Base-by-base conservation (phyloP, 1,284 basidiomycete genomes). In the Meira miltonrushii region DNA sequence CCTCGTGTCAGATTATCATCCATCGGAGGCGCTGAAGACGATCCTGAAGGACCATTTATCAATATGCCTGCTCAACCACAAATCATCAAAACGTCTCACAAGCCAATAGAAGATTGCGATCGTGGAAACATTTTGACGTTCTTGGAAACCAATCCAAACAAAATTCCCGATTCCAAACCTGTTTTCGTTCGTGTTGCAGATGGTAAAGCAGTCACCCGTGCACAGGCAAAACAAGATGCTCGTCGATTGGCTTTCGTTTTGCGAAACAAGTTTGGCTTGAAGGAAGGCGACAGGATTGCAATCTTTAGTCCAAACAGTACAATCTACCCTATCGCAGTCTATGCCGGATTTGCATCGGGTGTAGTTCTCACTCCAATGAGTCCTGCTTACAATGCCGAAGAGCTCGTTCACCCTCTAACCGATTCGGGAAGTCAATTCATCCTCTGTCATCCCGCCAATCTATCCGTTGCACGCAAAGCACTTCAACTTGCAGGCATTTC, bases 291-390 rank as follows among this genome's bases (percentile, higher is more conserved):
- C 10, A 61, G 73, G 28, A 55, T 77, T 33, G 74, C 62, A 38
- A 63, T 77, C 52, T 62, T 77, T 23, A 69, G 68, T n/a, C 73
- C 71, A 44, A 77, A 77, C 62, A 69, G 64, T 52, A 72, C 68
- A 17, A 58, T 62, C 1, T 77, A 74, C 40, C 69, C 71, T 13
- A 41, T 57, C 41, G 46, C 59, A 33, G 62, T 73, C 2, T 64
- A 68, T 12, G 74, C 73, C 5, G 70, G 67, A 28, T 57, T 72
- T 21, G 61, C 60, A 25, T 67, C 65, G 11, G 67, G 67, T 48
- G 60, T 70, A 2, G 66, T 68, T 21, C 55, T 69, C 5, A 70
- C 71, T 1, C 71, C 74, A 5, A 52, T 72, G 43, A 77, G 72
- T 48, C 68, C 73, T 10, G 67, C 66, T 2, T 77, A 77, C 25